Evolutionary conservation across 2,329 filamentous ascomycete species (phyloP).

Genomic region (Podosphaera fusca): DNA sequence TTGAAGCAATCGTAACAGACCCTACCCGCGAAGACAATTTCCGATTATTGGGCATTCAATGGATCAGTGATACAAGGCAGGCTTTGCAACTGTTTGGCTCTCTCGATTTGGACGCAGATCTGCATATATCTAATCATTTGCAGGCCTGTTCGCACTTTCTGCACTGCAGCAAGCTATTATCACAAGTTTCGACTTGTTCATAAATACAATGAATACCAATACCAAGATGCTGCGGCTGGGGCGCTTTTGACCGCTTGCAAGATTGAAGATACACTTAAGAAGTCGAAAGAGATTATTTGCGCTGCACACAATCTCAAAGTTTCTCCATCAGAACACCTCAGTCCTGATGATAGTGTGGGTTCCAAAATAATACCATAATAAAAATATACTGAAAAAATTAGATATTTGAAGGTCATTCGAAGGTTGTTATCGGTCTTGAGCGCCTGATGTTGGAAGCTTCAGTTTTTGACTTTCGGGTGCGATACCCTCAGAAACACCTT

Average conservation of each 20-base stretch:
- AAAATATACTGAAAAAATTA: conserved; percentile 16
- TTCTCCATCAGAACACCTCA: conserved; percentile 36
- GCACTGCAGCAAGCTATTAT: conserved; percentile 78
- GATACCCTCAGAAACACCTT: conserved; percentile 66
- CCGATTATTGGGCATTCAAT: conserved; percentile 64
- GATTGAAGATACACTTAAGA: conserved; percentile 93
- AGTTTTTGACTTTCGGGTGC: conserved; percentile 79
- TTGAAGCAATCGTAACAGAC: conserved; percentile 46
- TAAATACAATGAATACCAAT: conserved; percentile 67
- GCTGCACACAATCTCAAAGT: conserved; percentile 66
- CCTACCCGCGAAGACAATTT: conserved; percentile 59
- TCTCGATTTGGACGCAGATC: neutral
- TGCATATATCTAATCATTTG: neutral
- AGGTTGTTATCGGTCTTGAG: conserved; percentile 72
- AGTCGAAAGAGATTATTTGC: conserved; percentile 78
- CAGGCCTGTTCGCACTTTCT: conserved; percentile 74
- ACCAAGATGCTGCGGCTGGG: conserved; percentile 65
- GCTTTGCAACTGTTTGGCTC: conserved; percentile 50
- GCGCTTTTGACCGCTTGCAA: conserved; percentile 87
- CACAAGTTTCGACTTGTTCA: conserved; percentile 81
- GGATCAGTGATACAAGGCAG: conserved; percentile 68
- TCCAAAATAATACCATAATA: neutral
- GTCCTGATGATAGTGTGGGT: conserved; percentile 60
- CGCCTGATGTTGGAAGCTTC: conserved; percentile 80
- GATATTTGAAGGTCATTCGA: conserved; percentile 59